Base-by-base conservation (phyloP, 306 rosid genomes). In the Geum urbanum region DNA sequence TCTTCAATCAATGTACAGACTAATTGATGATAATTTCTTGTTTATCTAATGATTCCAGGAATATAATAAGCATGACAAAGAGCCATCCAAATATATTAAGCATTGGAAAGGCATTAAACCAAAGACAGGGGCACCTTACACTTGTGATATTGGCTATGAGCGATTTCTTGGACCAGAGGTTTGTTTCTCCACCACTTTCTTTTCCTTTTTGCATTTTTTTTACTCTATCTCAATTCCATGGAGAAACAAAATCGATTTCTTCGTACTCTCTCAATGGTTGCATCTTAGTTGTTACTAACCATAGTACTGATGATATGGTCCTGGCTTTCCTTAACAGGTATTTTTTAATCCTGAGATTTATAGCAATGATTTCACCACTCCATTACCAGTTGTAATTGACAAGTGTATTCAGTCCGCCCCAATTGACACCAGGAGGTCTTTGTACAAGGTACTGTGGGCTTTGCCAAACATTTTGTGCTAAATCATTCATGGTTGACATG, bases 131-230 rank as follows among this genome's bases (percentile, higher is more conserved):
- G 99, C 95, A 73, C 96, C 99, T 18, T 95, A 95, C 81, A 84
- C 99, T 14, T 95, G 99, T 86, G 99, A 95, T 84, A 81, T 95
- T 78, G 99, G 99, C 80, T 91, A 91, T 75, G 99, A 95, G 79
- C 85, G 99, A 55, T 95, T 95, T 89, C 95, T 95, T 66, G 99
- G 97, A 24, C 99, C 99, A 44, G 99, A 95, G 97, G 99, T 95
- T 84, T 79, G 85, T 66, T 69, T 57, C 35, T 60, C 9, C 47
- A 60, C 19, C 10, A 18, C 46, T 9, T 1, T 1, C 15, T 41
- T 53, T 18, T 11, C 39, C 57, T 75, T 58, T 58, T 41, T 62
- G 39, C 63, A 8, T 66, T 52, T 52, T 50, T 63, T 63, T 77
- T 74, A 6, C 44, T 32, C 52, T 45, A 24, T 37, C 51, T 66